Evolutionary conservation across 2,329 filamentous ascomycete genomes (phyloP).

Genomic region (Penicillium sp.): DNA sequence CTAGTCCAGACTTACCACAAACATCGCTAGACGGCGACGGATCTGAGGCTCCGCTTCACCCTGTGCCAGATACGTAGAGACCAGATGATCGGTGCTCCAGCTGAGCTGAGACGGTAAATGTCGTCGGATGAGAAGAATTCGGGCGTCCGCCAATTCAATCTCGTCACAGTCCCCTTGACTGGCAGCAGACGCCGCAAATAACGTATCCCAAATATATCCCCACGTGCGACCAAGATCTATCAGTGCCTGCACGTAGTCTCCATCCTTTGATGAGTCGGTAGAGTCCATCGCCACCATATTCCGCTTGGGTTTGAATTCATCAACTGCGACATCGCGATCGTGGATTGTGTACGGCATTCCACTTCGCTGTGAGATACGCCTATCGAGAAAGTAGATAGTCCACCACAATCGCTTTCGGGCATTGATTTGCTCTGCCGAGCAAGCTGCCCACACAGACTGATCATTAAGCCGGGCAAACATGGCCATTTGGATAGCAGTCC

Average conservation of each 20-base stretch:
- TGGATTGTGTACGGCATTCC: not conserved
- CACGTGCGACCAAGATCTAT: not conserved
- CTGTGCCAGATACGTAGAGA: not conserved
- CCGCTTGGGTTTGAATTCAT: not conserved
- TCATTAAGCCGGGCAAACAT: not conserved
- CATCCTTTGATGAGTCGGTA: not conserved
- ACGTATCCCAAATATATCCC: constrained; percentile 1
- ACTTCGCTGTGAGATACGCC: not conserved
- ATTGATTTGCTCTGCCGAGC: not conserved
- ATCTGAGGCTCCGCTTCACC: not conserved
- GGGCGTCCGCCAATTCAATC: not conserved
- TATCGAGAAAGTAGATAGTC: constrained; percentile 1
- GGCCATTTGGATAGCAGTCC: not conserved
- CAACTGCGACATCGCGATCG: not conserved
- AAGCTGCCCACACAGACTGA: not conserved
- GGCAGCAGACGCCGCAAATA: not conserved
- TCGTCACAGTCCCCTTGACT: not conserved
- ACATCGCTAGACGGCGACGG: not conserved
- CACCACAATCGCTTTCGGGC: not conserved
- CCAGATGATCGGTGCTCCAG: not conserved
- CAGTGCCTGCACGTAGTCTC: not conserved
- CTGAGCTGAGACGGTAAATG: not conserved
- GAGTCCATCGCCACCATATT: not conserved
- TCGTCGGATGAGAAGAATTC: not conserved
- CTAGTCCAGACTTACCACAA: not conserved